A percentile compares a stretch with the other conserved stretches of the same genome.
Conservation (phyloP, 1,284 basidiomycete species). For the Fomitopsis palustris region DNA sequence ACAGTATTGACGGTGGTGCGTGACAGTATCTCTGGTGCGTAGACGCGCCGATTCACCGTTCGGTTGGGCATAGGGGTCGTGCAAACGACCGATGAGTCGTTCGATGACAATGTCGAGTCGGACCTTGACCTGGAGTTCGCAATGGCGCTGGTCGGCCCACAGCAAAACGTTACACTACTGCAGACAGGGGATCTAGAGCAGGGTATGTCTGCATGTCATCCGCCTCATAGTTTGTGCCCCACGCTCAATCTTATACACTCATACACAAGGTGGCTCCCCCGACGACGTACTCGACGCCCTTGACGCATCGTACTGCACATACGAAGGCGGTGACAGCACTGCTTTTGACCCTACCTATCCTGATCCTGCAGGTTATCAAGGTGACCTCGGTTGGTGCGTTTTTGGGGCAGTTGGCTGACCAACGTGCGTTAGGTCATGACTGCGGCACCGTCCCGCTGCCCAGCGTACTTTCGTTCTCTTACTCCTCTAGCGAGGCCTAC, state of each 20-base stretch:
- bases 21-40: neutral
- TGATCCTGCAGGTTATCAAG: constrained; percentile 21
- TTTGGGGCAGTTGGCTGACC: constrained; percentile 4
- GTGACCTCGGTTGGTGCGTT: neutral
- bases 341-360: constrained; percentile 21
- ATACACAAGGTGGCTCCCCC: constrained; percentile 38
- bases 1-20: constrained; percentile 43
- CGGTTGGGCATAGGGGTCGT: constrained; percentile 19
- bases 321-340: constrained; percentile 58
- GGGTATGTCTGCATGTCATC: constrained; percentile 5
- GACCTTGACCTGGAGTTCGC: constrained; percentile 42
- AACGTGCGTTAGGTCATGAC: constrained; percentile 34
- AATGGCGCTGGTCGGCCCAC: constrained; percentile 33
- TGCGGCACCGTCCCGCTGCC: constrained; percentile 51
- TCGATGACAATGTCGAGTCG: constrained; percentile 43
- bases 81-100: constrained; percentile 26
- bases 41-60: neutral
- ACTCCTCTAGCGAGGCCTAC: constrained; percentile 43
- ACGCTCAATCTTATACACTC: neutral
- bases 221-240: neutral
- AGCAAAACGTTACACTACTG: constrained; percentile 38
- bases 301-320: constrained; percentile 53
- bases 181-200: constrained; percentile 27
- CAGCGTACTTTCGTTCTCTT: constrained; percentile 54
- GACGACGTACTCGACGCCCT: constrained; percentile 45